Conservation (phyloP, 2,329 filamentous ascomycete species). For the Aspergillus sp. region DNA sequence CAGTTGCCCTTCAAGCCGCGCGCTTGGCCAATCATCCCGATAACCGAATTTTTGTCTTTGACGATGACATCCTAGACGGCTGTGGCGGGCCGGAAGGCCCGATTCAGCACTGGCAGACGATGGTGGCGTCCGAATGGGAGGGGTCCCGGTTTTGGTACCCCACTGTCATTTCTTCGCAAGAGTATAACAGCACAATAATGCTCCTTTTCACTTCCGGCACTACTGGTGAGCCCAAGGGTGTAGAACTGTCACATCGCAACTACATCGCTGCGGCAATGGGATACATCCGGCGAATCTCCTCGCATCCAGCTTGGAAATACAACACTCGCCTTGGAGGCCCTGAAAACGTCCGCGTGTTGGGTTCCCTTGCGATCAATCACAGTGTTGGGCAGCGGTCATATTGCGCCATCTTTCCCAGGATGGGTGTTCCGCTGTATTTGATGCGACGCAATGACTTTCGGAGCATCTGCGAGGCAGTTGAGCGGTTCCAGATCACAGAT, state of each 20-base stretch:
- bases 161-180: not conserved
- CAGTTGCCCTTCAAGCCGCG: not conserved
- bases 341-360: not conserved
- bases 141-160: not conserved
- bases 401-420: not conserved
- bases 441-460: not conserved
- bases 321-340: not conserved
- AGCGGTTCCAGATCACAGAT: not conserved
- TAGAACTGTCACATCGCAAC: not conserved
- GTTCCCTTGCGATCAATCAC: not conserved
- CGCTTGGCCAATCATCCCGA: not conserved
- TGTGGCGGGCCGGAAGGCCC: not conserved
- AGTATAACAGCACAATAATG: not conserved
- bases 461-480: not conserved
- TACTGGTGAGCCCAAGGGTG: not conserved
- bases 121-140: not conserved
- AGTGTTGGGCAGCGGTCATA: not conserved
- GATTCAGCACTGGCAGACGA: not conserved
- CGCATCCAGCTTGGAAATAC: not conserved
- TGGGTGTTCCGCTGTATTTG: not conserved
- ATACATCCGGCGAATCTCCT: not conserved
- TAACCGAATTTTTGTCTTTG: not conserved
- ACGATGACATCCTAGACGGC: not conserved
- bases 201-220: not conserved
- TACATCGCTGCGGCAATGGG: not conserved